Conservation (phyloP, 495 filamentous ascomycete species). For the Hypomontagnella submonticulosa region DNA sequence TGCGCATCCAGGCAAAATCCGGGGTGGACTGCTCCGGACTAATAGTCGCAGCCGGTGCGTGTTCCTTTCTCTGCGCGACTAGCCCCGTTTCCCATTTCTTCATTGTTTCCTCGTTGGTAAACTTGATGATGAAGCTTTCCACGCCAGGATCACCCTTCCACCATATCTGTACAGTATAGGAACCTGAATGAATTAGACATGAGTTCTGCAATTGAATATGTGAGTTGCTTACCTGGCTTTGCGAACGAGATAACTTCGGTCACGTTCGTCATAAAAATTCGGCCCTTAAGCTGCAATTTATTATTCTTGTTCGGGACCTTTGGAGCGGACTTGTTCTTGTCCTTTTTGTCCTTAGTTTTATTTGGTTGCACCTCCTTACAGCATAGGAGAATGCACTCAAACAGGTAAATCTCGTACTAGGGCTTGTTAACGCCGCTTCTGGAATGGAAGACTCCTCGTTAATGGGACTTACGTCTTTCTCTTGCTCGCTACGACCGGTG, state of each 20-base stretch:
- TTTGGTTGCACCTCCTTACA: slow-evolving; percentile 94
- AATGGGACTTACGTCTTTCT: slow-evolving; percentile 77
- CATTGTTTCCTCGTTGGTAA: slow-evolving; percentile 88
- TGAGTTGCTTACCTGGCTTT: slow-evolving; percentile 75
- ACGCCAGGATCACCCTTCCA: slow-evolving; percentile 98
- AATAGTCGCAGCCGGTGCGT: slow-evolving; percentile 48
- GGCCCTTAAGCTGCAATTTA: slow-evolving; percentile 91
- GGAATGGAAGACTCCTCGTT: slow-evolving; percentile 1
- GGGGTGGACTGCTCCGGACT: slow-evolving; percentile 53
- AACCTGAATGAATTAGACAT: slow-evolving; percentile 64
- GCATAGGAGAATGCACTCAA: slow-evolving; percentile 93
- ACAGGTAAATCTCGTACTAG: slow-evolving; percentile 97
- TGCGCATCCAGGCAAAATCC: slow-evolving; percentile 84
- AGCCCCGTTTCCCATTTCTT: slow-evolving; percentile 83
- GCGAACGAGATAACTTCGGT: slow-evolving; percentile 87
- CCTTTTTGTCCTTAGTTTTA: slow-evolving; percentile 80
- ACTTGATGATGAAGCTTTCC: slow-evolving; percentile 95
- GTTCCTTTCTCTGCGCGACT: slow-evolving; percentile 67
- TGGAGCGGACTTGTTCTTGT: slow-evolving; percentile 61
- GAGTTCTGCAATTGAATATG: slow-evolving; percentile 9
- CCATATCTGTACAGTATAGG: slow-evolving; percentile 95
- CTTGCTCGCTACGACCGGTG: slow-evolving; percentile 84
- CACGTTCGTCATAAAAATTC: slow-evolving; percentile 99
- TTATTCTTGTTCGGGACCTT: slow-evolving; percentile 79
- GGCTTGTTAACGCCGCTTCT: slow-evolving; percentile 36